These are phyloP conservation scores for Fomitopsis betulina DNA, from an alignment of 1,284 basidiomycete genomes.

Conservation along the genomic window DNA sequence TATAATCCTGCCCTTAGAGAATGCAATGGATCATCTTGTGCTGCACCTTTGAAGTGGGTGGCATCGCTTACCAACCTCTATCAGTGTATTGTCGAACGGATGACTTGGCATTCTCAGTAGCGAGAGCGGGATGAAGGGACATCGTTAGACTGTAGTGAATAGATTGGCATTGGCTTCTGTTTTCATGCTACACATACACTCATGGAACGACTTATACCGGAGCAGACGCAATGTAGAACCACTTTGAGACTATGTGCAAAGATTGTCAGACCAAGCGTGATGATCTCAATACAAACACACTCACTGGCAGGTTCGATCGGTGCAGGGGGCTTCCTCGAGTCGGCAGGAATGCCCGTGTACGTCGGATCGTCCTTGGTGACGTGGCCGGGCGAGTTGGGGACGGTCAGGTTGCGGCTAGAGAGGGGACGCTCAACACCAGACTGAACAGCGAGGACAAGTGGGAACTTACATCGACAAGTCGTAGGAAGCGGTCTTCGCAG, in stretches of 20 bases:
- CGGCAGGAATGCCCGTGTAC: constrained; percentile 70
- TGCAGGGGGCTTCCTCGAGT: constrained; percentile 79
- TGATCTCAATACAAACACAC: constrained; percentile 21
- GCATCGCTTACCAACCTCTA: neutral
- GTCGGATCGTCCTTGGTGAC: constrained; percentile 59
- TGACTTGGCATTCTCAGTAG: neutral
- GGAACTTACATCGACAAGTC: constrained; percentile 76
- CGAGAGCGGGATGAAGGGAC: constrained; percentile 9
- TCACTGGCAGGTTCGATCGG: constrained; percentile 86
- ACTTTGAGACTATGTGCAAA: constrained; percentile 64
- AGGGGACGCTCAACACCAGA: constrained; percentile 13
- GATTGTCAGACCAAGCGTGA: constrained; percentile 2
- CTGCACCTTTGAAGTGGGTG: neutral
- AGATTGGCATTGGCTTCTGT: constrained; percentile 16
- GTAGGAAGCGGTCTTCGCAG: constrained; percentile 66
- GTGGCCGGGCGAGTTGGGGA: constrained; percentile 72
- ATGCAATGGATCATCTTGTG: neutral
- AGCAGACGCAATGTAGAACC: constrained; percentile 87
- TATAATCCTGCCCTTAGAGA: neutral
- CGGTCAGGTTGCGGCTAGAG: constrained; percentile 63
- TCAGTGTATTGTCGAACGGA: no score
- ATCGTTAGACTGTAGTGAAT: constrained; percentile 11
- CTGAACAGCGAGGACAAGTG: constrained; percentile 2
- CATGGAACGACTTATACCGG: constrained; percentile 47
- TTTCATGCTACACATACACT: constrained; percentile 15